Evolutionary conservation across 495 filamentous ascomycete genomes (phyloP).

Genomic region (Neurospora africana): DNA sequence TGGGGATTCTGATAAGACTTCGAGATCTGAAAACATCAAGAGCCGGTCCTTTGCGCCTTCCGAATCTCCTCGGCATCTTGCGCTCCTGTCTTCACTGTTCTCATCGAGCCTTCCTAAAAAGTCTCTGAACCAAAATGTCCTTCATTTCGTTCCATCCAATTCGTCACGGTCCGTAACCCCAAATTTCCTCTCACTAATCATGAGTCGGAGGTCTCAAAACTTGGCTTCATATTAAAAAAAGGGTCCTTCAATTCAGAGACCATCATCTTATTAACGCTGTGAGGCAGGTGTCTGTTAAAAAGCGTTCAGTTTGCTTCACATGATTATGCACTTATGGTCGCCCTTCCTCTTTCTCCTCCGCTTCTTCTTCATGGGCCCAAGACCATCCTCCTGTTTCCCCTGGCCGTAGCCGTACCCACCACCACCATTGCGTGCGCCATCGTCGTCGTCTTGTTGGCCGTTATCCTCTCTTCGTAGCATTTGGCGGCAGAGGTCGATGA

Average conservation of each 20-base stretch:
- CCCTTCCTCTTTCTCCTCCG: slow-evolving; percentile 16
- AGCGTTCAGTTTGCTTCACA: slow-evolving; percentile 6
- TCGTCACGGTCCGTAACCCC: background rate
- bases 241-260: background rate
- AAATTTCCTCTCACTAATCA: background rate
- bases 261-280: background rate
- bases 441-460: slow-evolving; percentile 27
- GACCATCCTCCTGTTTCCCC: slow-evolving; percentile 10
- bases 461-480: slow-evolving; percentile 66
- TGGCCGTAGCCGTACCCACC: slow-evolving; percentile 23
- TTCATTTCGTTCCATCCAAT: background rate
- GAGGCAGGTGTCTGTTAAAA: background rate
- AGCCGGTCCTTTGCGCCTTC: background rate
- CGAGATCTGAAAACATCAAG: background rate
- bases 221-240: background rate
- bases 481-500: slow-evolving; percentile 84
- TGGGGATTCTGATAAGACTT: background rate
- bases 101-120: background rate
- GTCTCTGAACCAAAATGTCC: background rate
- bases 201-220: background rate
- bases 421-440: slow-evolving; percentile 8
- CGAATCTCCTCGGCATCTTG: background rate
- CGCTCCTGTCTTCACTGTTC: background rate
- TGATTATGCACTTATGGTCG: slow-evolving; percentile 14
- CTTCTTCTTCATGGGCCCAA: slow-evolving; percentile 7